Evolutionary conservation across 2,329 filamentous ascomycete genomes (phyloP).

Genomic region (Gaeumannomyces tritici): DNA sequence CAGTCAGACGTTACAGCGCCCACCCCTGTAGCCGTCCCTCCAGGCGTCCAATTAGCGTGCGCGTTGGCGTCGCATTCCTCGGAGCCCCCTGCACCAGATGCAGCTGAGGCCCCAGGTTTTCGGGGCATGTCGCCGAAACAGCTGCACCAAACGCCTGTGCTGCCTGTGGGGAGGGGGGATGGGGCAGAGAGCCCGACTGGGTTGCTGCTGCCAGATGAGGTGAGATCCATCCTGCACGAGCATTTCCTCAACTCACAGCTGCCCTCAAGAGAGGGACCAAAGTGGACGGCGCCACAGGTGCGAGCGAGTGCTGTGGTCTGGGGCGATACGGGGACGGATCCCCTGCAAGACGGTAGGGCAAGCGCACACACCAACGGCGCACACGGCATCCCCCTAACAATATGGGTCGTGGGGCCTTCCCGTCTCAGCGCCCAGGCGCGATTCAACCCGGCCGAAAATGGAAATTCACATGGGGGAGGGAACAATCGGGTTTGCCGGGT

Average conservation of each 20-base stretch:
- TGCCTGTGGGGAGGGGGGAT: not conserved
- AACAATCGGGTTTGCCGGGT: not conserved
- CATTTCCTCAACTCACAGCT: too few species aligned
- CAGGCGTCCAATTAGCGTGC: too few species aligned
- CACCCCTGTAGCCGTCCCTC: not conserved
- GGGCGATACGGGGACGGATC: not conserved
- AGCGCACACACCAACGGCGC: not conserved
- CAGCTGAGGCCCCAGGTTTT: not conserved
- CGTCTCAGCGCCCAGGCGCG: not conserved
- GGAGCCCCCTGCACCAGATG: not conserved
- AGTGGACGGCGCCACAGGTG: not conserved
- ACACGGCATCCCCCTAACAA: not conserved
- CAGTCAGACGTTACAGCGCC: not conserved
- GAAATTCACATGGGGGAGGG: not conserved
- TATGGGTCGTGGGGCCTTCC: not conserved
- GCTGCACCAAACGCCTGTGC: not conserved
- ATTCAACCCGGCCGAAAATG: not conserved
- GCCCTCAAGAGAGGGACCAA: not conserved
- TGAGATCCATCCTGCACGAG: not conserved
- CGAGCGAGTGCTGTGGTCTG: not conserved
- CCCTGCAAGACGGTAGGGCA: not conserved
- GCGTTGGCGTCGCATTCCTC: not conserved
- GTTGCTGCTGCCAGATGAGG: not conserved
- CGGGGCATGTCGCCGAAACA: not conserved
- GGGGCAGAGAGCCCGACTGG: not conserved